Evolutionary conservation across 257 asterid species (phyloP).

Genomic region (Solanum tarijense): DNA sequence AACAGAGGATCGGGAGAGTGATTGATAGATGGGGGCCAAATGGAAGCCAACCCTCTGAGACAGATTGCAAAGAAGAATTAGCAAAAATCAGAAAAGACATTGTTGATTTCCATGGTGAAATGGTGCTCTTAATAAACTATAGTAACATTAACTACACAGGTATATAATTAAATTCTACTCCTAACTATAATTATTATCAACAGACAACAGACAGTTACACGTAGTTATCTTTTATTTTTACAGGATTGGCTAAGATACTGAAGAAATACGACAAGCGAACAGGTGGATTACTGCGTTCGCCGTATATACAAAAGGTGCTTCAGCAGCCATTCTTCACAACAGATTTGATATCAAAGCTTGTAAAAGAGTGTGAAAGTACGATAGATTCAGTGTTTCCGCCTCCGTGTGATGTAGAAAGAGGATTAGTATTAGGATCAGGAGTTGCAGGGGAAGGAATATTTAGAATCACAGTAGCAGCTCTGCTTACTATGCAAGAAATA

Average conservation of each 20-base stretch:
- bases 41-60: slow-evolving; percentile 33
- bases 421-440: neutral
- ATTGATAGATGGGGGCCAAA: slow-evolving; percentile 38
- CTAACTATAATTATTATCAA: neutral
- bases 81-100: slow-evolving; percentile 62
- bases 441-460: slow-evolving; percentile 64
- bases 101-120: slow-evolving; percentile 93
- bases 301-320: slow-evolving; percentile 64
- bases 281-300: slow-evolving; percentile 66
- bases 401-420: slow-evolving; percentile 7
- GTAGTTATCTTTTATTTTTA: neutral
- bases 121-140: slow-evolving; percentile 78
- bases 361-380: slow-evolving; percentile 72
- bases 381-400: slow-evolving; percentile 60
- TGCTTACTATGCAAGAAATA: slow-evolving; percentile 73
- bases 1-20: slow-evolving; percentile 53
- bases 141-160: slow-evolving; percentile 56
- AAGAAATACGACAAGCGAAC: slow-evolving; percentile 89
- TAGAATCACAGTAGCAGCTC: slow-evolving; percentile 81
- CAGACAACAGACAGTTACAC: neutral
- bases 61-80: slow-evolving; percentile 45
- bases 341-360: slow-evolving; percentile 69
- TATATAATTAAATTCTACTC: neutral
- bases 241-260: slow-evolving; percentile 78
- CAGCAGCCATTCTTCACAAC: slow-evolving; percentile 85